Evolutionary conservation across 1,139 yeast genomes (phyloP), one percentile per base, ranked within the genome.

Genomic region (Pichia sp.): DNA sequence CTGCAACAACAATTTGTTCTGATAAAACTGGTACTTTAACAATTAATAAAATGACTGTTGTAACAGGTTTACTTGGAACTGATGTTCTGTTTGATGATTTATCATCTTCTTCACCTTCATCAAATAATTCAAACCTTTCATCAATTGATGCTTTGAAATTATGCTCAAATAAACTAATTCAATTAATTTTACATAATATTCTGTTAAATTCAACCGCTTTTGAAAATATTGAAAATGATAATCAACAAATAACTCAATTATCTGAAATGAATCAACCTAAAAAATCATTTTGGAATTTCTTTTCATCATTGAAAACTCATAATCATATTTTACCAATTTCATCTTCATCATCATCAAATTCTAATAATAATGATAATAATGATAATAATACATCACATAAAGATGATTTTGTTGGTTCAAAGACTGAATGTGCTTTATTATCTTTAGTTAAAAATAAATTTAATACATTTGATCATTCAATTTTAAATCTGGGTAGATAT

Each of bases 11-110:
- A 4, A 74, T 92, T 43, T 94, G 98, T 64, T 87, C 97, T 0
- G 99, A 92, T 67, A 92, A 92, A 64, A 92, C 98, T 1, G 98
- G 98, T 49, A 92, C 98, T 11, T 73, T 92, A 48, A 92, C 98
- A 1, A 95, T 89, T 64, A 92, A 92, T 64, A 74, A 73, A 58
- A 92, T 92, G 98, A 78, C 90, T 39, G 87, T 92, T 11, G 96
- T 87, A 9, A 76, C 75, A 47, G 96, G 92, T 6, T 70, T 76
- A 31, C 60, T 86, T 38, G 89, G 92, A 9, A 60, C 53, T 8
- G 51, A 60, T 26, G 2, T 30, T 66, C 64, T 24, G 42, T 79
- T 79, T 50, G 72, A 74, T 53, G 77, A 74, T 54, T 10, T 23
- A 22, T 37, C 40, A 9, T 16, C 31, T 10, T 26, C 41, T 11